Conservation (phyloP, 2,329 filamentous ascomycete genomes). For the Leptographium procerum region DNA sequence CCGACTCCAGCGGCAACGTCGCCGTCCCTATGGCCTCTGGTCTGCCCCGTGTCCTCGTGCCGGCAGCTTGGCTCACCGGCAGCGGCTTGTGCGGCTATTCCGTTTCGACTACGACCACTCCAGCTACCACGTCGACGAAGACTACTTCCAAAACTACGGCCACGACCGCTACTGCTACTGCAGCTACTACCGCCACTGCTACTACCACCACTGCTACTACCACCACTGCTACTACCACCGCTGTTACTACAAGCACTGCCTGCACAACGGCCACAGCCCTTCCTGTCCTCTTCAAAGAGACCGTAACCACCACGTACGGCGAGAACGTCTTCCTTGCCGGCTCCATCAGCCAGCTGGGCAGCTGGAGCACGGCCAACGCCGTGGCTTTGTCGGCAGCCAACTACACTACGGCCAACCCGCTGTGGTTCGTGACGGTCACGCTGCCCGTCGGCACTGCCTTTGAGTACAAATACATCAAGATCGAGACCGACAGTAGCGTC, state of each 20-base stretch:
- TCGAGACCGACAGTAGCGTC: slow-evolving; percentile 40
- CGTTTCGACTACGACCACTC: background rate
- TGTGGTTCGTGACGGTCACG: slow-evolving; percentile 48
- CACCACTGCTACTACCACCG: slow-evolving; percentile 17
- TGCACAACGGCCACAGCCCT: slow-evolving; percentile 34
- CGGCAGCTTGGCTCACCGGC: slow-evolving; percentile 16
- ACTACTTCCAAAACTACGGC: background rate
- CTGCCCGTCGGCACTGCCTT: slow-evolving; percentile 38
- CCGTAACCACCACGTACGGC: slow-evolving; percentile 45
- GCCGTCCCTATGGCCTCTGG: slow-evolving; percentile 31
- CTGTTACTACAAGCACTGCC: slow-evolving; percentile 25
- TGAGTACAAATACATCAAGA: slow-evolving; percentile 52
- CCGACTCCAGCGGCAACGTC: slow-evolving; percentile 24
- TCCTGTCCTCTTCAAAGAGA: slow-evolving; percentile 48
- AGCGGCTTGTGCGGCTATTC: slow-evolving; percentile 20
- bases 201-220: slow-evolving; percentile 23
- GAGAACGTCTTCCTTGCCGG: slow-evolving; percentile 57
- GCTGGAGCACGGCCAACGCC: slow-evolving; percentile 46
- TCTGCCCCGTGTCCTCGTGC: slow-evolving; percentile 8
- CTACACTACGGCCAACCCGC: slow-evolving; percentile 47
- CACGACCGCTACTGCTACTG: slow-evolving; percentile 27
- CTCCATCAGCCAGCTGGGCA: slow-evolving; percentile 46
- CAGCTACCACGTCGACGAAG: background rate
- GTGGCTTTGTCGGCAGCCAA: slow-evolving; percentile 24
- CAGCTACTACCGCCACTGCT: background rate